Percentiles rank a stretch among this genome's conserved stretches.
phyloP scores from a whole-genome alignment of 1,284 basidiomycete species.

The Moniliella sp. region DNA sequence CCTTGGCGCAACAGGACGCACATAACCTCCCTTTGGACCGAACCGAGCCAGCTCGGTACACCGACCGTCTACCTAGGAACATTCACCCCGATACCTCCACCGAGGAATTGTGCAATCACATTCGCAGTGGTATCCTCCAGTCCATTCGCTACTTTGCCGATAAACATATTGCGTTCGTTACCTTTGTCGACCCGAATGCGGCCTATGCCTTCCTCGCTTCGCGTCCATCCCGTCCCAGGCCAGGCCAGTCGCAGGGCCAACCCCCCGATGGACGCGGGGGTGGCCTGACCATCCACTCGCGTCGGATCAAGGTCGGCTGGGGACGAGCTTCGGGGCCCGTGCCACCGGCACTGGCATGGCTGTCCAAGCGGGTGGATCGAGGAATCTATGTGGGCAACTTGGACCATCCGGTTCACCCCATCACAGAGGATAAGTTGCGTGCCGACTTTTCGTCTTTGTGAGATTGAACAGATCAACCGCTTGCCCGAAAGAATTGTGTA shows the following conservation, averaged over 20 bases:
- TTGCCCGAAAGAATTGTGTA: slow-evolving; percentile 28
- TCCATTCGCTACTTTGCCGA: slow-evolving; percentile 30
- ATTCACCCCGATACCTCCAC: slow-evolving; percentile 30
- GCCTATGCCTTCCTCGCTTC: slow-evolving; percentile 29
- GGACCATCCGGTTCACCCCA: slow-evolving; percentile 16
- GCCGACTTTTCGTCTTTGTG: slow-evolving; percentile 25
- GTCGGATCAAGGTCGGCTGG: slow-evolving; percentile 30
- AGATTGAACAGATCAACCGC: slow-evolving; percentile 29
- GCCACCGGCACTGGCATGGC: slow-evolving; percentile 30
- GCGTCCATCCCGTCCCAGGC: no score
- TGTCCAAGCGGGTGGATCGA: slow-evolving; percentile 29
- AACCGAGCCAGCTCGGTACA: slow-evolving; percentile 32
- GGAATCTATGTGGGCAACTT: slow-evolving; percentile 33
- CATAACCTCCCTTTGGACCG: no score
- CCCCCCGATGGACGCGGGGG: no score
- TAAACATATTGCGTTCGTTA: slow-evolving; percentile 31
- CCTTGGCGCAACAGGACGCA: no score
- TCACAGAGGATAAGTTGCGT: slow-evolving; percentile 26
- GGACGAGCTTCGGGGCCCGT: slow-evolving; percentile 29
- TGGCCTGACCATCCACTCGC: slow-evolving; percentile 31
- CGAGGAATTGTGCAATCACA: slow-evolving; percentile 33
- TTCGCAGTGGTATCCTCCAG: slow-evolving; percentile 30
- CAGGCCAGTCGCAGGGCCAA: slow-evolving; percentile 20
- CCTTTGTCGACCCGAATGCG: slow-evolving; percentile 28
- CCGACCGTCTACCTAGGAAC: slow-evolving; percentile 32